Percentiles rank a stretch among this genome's conserved stretches.
These are phyloP conservation scores for Colletotrichum magnum DNA, from an alignment of 2,329 filamentous ascomycete species.

Conservation along the genomic window DNA sequence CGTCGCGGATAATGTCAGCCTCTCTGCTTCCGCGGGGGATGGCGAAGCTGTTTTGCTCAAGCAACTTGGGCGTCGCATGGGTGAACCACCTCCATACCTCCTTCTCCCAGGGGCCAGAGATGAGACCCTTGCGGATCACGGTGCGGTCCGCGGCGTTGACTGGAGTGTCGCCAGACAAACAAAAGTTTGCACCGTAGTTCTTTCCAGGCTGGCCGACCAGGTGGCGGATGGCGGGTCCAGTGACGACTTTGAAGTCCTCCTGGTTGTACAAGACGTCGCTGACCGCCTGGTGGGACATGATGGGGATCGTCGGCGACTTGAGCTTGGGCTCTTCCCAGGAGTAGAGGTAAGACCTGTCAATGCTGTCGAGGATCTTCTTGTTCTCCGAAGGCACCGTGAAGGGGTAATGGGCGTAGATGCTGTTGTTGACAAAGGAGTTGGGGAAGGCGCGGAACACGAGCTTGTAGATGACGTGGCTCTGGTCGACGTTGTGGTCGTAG, in stretches of 20 bases:
- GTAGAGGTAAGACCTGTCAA: slow-evolving; percentile 70
- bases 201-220: slow-evolving; percentile 64
- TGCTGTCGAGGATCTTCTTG: slow-evolving; percentile 68
- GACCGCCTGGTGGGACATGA: slow-evolving; percentile 68
- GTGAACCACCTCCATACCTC: slow-evolving; percentile 45
- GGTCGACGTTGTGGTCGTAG: slow-evolving; percentile 70
- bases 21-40: slow-evolving; percentile 46
- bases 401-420: slow-evolving; percentile 75
- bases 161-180: slow-evolving; percentile 61
- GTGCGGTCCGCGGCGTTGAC: slow-evolving; percentile 56
- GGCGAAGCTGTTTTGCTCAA: slow-evolving; percentile 47
- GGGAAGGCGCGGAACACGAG: slow-evolving; percentile 75
- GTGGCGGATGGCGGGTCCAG: slow-evolving; percentile 67
- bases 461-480: slow-evolving; percentile 78
- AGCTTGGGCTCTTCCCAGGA: slow-evolving; percentile 67
- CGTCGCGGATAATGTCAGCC: slow-evolving; percentile 53
- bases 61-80: slow-evolving; percentile 44
- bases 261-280: slow-evolving; percentile 67
- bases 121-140: slow-evolving; percentile 58
- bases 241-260: slow-evolving; percentile 71
- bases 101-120: slow-evolving; percentile 34
- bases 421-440: slow-evolving; percentile 72
- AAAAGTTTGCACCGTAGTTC: slow-evolving; percentile 59
- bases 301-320: slow-evolving; percentile 60
- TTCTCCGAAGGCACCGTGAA: slow-evolving; percentile 62